Percentiles rank a stretch among this genome's conserved stretches.
phyloP scores from a whole-genome alignment of 2,329 filamentous ascomycete species.

The Aspergillus nomiae region DNA sequence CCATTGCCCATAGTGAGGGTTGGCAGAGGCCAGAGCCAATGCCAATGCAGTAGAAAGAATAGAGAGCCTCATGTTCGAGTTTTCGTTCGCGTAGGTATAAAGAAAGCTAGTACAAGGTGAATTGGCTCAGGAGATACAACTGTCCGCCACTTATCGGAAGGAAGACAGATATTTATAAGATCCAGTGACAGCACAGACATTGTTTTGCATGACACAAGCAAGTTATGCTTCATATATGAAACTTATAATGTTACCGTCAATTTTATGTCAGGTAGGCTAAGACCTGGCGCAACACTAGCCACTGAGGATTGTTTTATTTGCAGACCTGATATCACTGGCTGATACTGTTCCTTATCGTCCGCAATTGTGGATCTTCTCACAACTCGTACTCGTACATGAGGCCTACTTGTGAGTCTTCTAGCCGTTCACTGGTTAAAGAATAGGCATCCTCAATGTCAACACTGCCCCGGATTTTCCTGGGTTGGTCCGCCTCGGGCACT shows the following conservation, averaged over 20 bases:
- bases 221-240: background rate
- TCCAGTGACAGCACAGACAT: background rate
- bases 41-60: background rate
- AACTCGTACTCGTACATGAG: background rate
- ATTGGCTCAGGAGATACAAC: background rate
- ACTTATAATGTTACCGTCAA: background rate
- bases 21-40: background rate
- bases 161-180: background rate
- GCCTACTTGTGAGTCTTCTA: background rate
- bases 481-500: background rate
- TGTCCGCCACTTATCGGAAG: background rate
- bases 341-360: background rate
- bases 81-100: background rate
- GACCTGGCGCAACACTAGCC: background rate
- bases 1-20: conserved; percentile 1
- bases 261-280: background rate
- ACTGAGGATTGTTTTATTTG: background rate
- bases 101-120: background rate
- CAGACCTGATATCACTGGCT: background rate
- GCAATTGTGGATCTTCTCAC: background rate
- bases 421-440: background rate
- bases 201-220: background rate
- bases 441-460: background rate
- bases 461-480: background rate
- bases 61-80: background rate